Evolutionary conservation across 2,329 filamentous ascomycete genomes (phyloP).

Genomic region (Xenoacremonium recifei): DNA sequence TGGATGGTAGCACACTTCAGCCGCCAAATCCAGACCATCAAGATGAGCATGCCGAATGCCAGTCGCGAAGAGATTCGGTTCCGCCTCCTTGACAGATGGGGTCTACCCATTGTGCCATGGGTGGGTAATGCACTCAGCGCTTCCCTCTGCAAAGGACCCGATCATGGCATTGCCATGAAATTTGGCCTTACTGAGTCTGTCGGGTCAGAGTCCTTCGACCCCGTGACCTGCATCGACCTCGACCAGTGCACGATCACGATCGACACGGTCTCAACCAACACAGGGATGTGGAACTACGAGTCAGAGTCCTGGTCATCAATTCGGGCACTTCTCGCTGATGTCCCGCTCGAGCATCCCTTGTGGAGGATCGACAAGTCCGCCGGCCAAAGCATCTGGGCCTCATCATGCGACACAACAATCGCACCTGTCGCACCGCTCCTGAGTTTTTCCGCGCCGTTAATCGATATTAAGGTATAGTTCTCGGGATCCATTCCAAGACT

Average conservation of each 20-base stretch:
- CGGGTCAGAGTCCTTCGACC: constrained; percentile 3
- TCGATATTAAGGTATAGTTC: constrained; percentile 3
- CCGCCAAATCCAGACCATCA: constrained; percentile 2
- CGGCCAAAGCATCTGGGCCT: constrained; percentile 1
- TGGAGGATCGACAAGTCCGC: constrained; percentile 4
- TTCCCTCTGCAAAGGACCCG: constrained; percentile 5
- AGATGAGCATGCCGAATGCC: neutral
- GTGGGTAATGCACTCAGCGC: neutral
- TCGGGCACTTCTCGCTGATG: neutral
- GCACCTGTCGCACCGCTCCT: neutral
- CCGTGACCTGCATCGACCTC: constrained; percentile 3
- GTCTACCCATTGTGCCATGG: constrained; percentile 3
- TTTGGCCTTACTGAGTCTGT: constrained; percentile 1
- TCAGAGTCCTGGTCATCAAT: constrained; percentile 1
- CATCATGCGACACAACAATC: neutral
- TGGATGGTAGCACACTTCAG: constrained; percentile 7
- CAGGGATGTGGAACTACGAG: constrained; percentile 5
- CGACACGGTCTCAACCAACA: constrained; percentile 5
- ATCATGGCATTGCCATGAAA: constrained; percentile 8
- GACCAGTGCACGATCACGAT: constrained; percentile 4
- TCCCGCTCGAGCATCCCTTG: constrained; percentile 3
- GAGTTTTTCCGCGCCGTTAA: constrained; percentile 2
- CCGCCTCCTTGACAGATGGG: constrained; percentile 4
- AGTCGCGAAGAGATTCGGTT: constrained; percentile 3
- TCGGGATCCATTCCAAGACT: neutral